Evolutionary conservation across 306 rosid species (phyloP).

Genomic region (Citrullus amarus): DNA sequence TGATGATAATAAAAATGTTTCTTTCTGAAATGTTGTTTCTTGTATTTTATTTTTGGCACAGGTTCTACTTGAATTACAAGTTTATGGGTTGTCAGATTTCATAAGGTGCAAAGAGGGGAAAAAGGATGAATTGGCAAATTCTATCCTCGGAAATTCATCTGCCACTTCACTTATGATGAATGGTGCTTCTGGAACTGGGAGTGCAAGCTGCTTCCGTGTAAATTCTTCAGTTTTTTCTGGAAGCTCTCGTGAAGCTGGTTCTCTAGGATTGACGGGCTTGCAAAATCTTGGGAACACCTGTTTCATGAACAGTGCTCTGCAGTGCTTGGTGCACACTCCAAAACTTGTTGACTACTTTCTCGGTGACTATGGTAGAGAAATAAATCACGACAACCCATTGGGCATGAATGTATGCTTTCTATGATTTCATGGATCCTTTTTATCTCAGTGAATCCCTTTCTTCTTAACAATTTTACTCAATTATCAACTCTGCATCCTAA

Average conservation of each 20-base stretch:
- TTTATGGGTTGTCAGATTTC: slow-evolving; percentile 89
- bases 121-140: slow-evolving; percentile 40
- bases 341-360: slow-evolving; percentile 97
- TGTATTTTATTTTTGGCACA: slow-evolving; percentile 22
- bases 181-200: slow-evolving; percentile 41
- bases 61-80: slow-evolving; percentile 85
- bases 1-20: slow-evolving; percentile 9
- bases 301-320: slow-evolving; percentile 96
- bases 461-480: background rate
- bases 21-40: slow-evolving; percentile 4
- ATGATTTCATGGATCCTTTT: slow-evolving; percentile 7
- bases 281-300: slow-evolving; percentile 97
- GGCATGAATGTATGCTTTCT: slow-evolving; percentile 83
- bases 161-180: slow-evolving; percentile 42
- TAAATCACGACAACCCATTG: slow-evolving; percentile 78
- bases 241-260: slow-evolving; percentile 69
- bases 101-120: slow-evolving; percentile 63
- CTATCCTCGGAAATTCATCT: slow-evolving; percentile 24
- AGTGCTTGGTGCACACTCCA: slow-evolving; percentile 93
- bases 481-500: background rate
- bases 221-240: slow-evolving; percentile 41
- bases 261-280: slow-evolving; percentile 87
- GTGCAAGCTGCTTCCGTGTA: slow-evolving; percentile 28
- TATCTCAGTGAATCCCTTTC: background rate
- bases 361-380: slow-evolving; percentile 84